These are phyloP conservation scores for Xylaria polymorpha DNA, from an alignment of 2,329 filamentous ascomycete genomes.

Conservation along the genomic window DNA sequence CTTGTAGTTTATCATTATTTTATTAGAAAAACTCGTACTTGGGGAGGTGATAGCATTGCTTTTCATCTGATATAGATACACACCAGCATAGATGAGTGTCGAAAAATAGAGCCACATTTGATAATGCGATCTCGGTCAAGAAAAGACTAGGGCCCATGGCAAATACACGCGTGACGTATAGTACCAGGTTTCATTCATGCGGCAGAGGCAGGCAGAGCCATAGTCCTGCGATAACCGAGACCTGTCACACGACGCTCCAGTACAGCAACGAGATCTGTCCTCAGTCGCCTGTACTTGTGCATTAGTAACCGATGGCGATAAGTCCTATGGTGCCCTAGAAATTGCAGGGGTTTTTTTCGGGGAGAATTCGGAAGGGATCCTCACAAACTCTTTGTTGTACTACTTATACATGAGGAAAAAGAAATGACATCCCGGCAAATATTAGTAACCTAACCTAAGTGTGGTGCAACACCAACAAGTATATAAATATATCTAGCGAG, in stretches of 20 bases:
- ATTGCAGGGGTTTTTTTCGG: not conserved
- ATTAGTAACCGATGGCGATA: not conserved
- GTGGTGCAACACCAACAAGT: not conserved
- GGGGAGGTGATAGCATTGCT: not conserved
- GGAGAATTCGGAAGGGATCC: not conserved
- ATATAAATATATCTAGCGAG: not conserved
- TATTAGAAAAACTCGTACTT: not conserved
- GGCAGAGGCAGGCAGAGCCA: conserved; percentile 4
- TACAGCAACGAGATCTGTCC: not conserved
- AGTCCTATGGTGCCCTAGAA: not conserved
- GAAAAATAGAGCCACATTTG: conserved; percentile 5
- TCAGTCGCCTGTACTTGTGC: not conserved
- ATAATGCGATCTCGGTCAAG: not conserved
- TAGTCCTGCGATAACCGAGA: conserved; percentile 3
- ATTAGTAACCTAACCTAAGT: not conserved
- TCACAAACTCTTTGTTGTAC: not conserved
- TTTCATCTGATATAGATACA: not conserved
- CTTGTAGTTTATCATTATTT: not conserved
- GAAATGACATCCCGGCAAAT: not conserved
- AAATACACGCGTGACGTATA: conserved; percentile 5
- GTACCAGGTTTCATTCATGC: conserved; percentile 1
- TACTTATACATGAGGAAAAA: not conserved
- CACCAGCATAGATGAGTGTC: not conserved
- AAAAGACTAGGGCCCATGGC: not conserved
- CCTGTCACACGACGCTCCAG: conserved; percentile 13